Percentiles rank a stretch among this genome's conserved stretches.
These are phyloP conservation scores for Tephrocybe sp. DNA, from an alignment of 768 basidiomycete genomes.

Conservation along the genomic window DNA sequence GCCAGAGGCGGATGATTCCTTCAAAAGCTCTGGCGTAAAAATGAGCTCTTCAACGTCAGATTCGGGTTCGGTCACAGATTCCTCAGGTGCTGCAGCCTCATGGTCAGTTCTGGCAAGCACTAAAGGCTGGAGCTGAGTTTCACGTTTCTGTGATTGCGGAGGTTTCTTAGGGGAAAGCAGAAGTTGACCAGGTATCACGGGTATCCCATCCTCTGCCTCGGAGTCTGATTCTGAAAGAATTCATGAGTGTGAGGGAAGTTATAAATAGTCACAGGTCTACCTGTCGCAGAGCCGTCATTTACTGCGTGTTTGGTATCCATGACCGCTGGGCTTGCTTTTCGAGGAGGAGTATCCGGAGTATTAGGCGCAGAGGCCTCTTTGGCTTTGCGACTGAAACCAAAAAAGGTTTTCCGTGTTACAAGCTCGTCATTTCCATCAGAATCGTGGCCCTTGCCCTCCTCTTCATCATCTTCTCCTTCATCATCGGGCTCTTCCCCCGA, in stretches of 20 bases:
- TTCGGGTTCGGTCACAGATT: conserved; percentile 37
- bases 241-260: neutral
- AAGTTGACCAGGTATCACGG: neutral
- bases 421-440: conserved; percentile 25
- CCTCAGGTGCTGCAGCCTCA: conserved; percentile 10
- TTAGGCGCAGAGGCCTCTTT: too few relatives aligned
- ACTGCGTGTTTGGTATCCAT: conserved; percentile 4
- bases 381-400: conserved; percentile 14
- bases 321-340: neutral
- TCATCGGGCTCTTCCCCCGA: conserved; percentile 26
- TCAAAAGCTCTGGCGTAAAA: neutral
- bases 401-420: conserved; percentile 21
- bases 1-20: conserved; percentile 4
- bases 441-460: conserved; percentile 22
- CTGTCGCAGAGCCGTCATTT: conserved; percentile 39
- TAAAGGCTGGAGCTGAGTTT: neutral
- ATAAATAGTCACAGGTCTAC: conserved; percentile 3
- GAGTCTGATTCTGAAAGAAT: conserved; percentile 27
- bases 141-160: conserved; percentile 10
- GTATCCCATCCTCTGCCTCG: conserved; percentile 8
- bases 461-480: conserved; percentile 11
- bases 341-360: conserved; percentile 6
- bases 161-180: conserved; percentile 7
- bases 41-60: conserved; percentile 27
- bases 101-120: neutral